Evolutionary conservation across 257 asterid species (phyloP), one percentile per base, ranked within the genome.

Genomic region (Gardenia jasminoides): DNA sequence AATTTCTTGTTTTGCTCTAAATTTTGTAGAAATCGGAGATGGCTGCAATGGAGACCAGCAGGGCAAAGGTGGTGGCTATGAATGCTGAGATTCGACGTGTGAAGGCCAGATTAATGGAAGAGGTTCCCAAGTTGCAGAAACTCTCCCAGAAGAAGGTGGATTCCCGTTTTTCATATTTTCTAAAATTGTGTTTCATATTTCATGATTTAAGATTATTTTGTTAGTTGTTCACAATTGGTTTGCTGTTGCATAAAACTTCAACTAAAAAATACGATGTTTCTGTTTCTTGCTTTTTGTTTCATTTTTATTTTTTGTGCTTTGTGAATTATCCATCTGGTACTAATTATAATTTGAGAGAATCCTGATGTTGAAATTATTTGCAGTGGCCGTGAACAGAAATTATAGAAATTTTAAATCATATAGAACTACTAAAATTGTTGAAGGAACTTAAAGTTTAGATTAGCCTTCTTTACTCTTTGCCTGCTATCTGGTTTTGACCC

Each of bases 1-100:
- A 36, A 44, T 47, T 13, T 48, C 9, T 22, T 72, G 50, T n/a
- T 62, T 78, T 31, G 19, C 41, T 36, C 7, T 13, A 11, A 1
- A 66, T 62, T 62, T 64, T 50, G 39, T 10, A 86, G 98, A 95
- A 91, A 86, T 83, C 92, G 78, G 91, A 90, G 83, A 81, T 70
- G 82, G 97, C 94, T 33, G 84, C 89, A 39, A 74, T 73, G 15
- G 97, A 95, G 92, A 87, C 88, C 33, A 93, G 93, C 83, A 89
- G 98, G 86, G 99, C 99, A 3, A 79, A 86, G n/a, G 88, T 81
- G 67, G 99, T 95, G 78, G 98, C 99, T 62, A 72, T 93, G 92
- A 87, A 92, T 56, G 97, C 99, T 6, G 99, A 95, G 89, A 87
- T 95, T 76, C 91, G 99, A 16, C 92, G 99, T 59, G 85, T 85